phyloP scores from a whole-genome alignment of 73 alveolate genomes.

The Loxodes magnus region DNA sequence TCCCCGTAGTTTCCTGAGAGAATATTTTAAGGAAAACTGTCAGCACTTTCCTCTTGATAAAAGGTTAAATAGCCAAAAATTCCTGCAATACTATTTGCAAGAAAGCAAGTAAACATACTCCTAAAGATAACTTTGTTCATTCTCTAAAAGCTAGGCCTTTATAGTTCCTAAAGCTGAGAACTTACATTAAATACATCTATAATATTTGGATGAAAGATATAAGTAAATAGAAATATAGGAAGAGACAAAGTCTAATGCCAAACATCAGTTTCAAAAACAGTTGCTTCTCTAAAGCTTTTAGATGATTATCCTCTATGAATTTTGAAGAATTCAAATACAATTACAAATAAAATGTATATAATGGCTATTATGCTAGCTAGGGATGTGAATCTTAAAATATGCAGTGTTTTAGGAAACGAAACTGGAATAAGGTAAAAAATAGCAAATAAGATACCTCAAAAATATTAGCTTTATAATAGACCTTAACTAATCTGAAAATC shows the following conservation, averaged over 20 bases:
- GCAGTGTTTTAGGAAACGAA: background rate
- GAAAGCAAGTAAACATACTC: slow-evolving; percentile 29
- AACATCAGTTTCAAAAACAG: slow-evolving; percentile 4
- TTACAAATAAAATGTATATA: background rate
- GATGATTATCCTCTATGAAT: background rate
- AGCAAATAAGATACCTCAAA: slow-evolving; percentile 6
- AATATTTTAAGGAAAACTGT: slow-evolving; percentile 3
- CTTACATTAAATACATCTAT: slow-evolving; percentile 46
- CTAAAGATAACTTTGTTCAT: slow-evolving; percentile 27
- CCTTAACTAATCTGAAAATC: background rate
- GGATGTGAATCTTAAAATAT: slow-evolving; percentile 5
- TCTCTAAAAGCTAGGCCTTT: slow-evolving; percentile 17
- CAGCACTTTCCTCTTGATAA: background rate
- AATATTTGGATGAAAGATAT: slow-evolving; percentile 44
- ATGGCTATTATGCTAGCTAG: background rate
- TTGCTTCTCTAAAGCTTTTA: background rate
- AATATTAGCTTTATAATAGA: background rate
- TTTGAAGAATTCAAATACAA: background rate
- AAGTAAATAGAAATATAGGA: slow-evolving; percentile 43
- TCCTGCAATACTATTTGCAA: slow-evolving; percentile 32
- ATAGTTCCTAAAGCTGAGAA: too few relatives aligned
- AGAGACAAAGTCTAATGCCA: slow-evolving; percentile 26
- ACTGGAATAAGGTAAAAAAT: background rate
- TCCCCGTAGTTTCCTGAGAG: slow-evolving; percentile 1
- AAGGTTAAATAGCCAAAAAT: slow-evolving; percentile 43